Base-by-base conservation (phyloP, 148 eudicot genomes). In the Silene uniflora region DNA sequence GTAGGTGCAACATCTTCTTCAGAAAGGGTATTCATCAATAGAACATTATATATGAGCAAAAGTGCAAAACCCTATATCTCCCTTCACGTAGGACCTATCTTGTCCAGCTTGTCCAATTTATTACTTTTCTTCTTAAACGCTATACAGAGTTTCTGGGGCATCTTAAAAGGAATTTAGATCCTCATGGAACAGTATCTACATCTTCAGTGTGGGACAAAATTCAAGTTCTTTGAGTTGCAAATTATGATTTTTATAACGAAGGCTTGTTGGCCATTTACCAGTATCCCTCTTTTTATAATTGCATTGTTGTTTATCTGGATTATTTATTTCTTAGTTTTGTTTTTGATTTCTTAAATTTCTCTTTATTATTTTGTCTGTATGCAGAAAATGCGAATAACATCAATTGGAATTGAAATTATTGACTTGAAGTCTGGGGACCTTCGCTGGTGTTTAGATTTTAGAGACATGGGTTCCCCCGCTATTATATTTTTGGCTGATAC, bases 371-470 rank as follows among this genome's bases (percentile, higher is more conserved):
- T 67, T 81, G 78, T 66, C 73, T 76, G 67, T 80, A 23, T 73
- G 82, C 91, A 95, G 97, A 95, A 92, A 88, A 81, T 95, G 89
- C 88, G 88, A 85, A 84, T 92, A 24, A 95, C 99, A 35, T 84
- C 91, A 72, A 82, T 87, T 67, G 99, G 99, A 82, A 86, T 92
- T 86, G 97, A 95, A 86, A 86, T 95, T 80, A 75, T 88, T 74
- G 97, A 92, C 19, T 42, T 83, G 83, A 92, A 86, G 79, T 86
- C 96, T 79, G 96, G 99, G 69, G 94, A 95, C 78, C 92, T 90
- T 75, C 89, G 91, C 58, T 95, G 99, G 99, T 92, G 94, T 84
- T 85, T 92, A 80, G 97, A 92, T 84, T 95, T 95, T 80, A 95
- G 99, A 85, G 99, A 95, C 81, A 95, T 91, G 96, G 83, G 85